Evolutionary conservation across 495 filamentous ascomycete genomes (phyloP), one percentile per base, ranked within the genome.

Genomic region (Aspergillus egyptiacus): DNA sequence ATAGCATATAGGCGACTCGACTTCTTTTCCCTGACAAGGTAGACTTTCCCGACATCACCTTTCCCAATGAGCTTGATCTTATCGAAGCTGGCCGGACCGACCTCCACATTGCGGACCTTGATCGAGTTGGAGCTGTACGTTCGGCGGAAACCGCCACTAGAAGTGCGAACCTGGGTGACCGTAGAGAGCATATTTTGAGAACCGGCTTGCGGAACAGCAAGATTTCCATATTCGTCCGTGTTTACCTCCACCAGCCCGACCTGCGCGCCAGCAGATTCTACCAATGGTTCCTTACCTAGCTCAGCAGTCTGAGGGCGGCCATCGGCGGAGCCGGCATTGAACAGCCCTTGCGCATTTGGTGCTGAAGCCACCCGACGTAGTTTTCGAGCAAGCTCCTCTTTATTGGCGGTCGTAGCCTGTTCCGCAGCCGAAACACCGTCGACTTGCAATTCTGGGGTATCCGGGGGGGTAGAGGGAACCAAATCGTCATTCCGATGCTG

Each of bases 61-160:
- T 98, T 98, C 14, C 93, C 93, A 63, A 98, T 94, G 67, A 98
- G 74, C 62, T 97, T 97, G 69, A 98, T 96, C 81, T 98, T 98
- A 70, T 98, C 93, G 62, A 98, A 98, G 58, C 93, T 98, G 49
- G 84, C 76, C 6, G 93, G 93, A 0, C 91, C 87, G 27, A 98
- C 93, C 69, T 98, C 93, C 40, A 98, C 93, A 65, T 95, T 87
- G 56, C 91, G 81, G 50, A 98, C 86, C 66, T 96, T 96, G 73
- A 98, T 98, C 32, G 93, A 97, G 61, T 97, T 98, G 46, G 93
- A 96, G 68, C 93, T 97, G 66, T 98, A 98, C 2, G 93, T 98
- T 59, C 93, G 80, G 54, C 93, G 82, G 67, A 97, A 98, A 13
- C 84, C 48, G 15, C 39, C 79, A 24, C 85, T 72, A 25, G 80